Evolutionary conservation across 345 rosid genomes (phyloP), one percentile per base, ranked within the genome.

Genomic region (Nephelium lappaceum): DNA sequence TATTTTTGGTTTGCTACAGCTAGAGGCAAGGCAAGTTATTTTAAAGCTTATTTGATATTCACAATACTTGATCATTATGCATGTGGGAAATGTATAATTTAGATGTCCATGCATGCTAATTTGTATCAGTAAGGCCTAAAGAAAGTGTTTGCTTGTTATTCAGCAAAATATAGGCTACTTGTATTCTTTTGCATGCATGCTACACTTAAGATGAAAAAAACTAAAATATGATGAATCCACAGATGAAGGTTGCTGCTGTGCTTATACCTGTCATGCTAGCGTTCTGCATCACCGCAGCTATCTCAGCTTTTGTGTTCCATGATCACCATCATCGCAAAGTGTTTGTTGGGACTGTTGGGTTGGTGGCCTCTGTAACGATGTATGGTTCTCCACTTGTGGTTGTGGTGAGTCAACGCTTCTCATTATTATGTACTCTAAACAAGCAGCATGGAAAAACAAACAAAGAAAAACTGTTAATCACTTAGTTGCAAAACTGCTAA

Each of bases 341-440:
- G 11, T 84, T 91, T 42, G 90, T 89, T 3, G 98, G 99, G 23
- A 88, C 93, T 69, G 73, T 93, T 41, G 98, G 93, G 27, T 82
- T 93, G 2, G 86, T 83, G 58, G 89, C 89, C 77, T 87, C 96
- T 6, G 67, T 84, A 23, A 84, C 87, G 39, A 95, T 95, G 98
- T 95, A 95, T 51, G 91, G 84, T 75, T 86, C 96, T 63, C 97
- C 96, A 5, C 86, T 95, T 16, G 90, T 93, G 15, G 96, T 51
- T 57, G 82, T 94, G 89, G 97, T 90, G 58, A 89, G 93, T 76
- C 65, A 49, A 72, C 38, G 39, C 38, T 63, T 64, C 45, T 72
- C 11, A 11, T 38, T 73, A 38, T 27, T 27, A 21, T 36, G 15
- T n/a, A 9, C 8, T 27, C 43, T 49, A 31, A 39, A 4, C 36